These are phyloP conservation scores for Scheffersomyces illinoinensis DNA, from an alignment of 1,139 yeast genomes.

Conservation along the genomic window DNA sequence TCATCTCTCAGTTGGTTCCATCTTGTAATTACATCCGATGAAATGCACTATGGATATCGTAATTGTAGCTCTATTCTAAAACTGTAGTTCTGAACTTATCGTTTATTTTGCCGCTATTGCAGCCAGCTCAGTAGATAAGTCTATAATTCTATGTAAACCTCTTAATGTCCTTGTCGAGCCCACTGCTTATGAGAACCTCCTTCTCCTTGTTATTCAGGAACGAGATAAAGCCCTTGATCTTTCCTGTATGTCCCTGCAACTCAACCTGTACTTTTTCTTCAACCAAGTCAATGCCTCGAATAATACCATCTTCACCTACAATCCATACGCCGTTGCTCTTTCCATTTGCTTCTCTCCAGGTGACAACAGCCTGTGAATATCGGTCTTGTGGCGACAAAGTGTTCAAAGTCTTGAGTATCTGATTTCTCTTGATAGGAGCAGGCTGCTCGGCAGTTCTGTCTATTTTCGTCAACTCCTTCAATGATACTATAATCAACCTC, in stretches of 20 bases:
- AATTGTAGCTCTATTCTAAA: no score
- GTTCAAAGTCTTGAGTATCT: conserved; percentile 56
- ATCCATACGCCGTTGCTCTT: conserved; percentile 59
- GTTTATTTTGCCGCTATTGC: background rate
- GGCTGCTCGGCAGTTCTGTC: background rate
- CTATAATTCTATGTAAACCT: background rate
- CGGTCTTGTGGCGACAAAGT: conserved; percentile 73
- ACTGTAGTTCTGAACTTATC: no score
- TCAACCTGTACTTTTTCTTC: conserved; percentile 26
- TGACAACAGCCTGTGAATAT: conserved; percentile 56
- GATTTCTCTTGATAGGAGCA: conserved; percentile 32
- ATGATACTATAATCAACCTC: conserved; percentile 55
- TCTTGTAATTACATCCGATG: no score
- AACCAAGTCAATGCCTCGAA: conserved; percentile 56
- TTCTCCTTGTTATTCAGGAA: conserved; percentile 13
- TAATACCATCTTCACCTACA: conserved; percentile 67
- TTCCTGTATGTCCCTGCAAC: conserved; percentile 37
- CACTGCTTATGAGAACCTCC: conserved; percentile 47
- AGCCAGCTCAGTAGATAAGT: background rate
- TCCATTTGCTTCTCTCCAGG: conserved; percentile 32
- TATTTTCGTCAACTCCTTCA: conserved; percentile 30
- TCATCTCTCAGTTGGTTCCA: background rate
- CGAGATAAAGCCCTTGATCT: conserved; percentile 42
- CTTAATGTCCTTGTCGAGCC: conserved; percentile 41
- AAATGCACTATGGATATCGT: no score